These are phyloP conservation scores for Cadophora sp. DNA, from an alignment of 2,329 filamentous ascomycete genomes.

Conservation along the genomic window DNA sequence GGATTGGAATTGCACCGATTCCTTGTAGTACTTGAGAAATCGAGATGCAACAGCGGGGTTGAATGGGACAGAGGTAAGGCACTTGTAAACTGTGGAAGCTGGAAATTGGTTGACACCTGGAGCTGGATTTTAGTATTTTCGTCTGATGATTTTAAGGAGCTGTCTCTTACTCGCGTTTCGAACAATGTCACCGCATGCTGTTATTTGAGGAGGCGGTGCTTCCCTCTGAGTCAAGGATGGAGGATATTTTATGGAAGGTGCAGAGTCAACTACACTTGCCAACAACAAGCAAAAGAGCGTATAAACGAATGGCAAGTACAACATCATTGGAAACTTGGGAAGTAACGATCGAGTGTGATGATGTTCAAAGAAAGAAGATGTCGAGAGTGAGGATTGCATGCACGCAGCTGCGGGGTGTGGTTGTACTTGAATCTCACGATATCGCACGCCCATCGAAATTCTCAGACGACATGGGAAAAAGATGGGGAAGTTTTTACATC, in stretches of 20 bases:
- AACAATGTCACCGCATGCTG: conserved; percentile 34
- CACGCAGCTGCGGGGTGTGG: not conserved
- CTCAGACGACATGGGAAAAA: not conserved
- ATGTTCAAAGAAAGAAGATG: not conserved
- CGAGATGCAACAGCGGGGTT: conserved; percentile 51
- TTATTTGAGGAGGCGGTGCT: conserved; percentile 24
- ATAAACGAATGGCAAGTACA: not conserved
- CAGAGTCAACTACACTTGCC: not conserved
- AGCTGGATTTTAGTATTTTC: not conserved
- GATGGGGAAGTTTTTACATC: not conserved
- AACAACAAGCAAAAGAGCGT: conserved; percentile 9
- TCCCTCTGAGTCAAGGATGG: conserved; percentile 3
- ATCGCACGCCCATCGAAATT: no score
- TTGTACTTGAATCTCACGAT: no score
- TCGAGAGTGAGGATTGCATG: not conserved
- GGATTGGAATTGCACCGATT: conserved; percentile 47
- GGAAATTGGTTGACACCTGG: not conserved
- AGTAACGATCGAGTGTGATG: not conserved
- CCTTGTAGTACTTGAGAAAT: conserved; percentile 53
- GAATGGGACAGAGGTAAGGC: conserved; percentile 54
- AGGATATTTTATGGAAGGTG: not conserved
- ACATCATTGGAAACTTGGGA: conserved; percentile 6
- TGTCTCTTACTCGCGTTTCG: conserved; percentile 19
- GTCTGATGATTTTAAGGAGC: not conserved
- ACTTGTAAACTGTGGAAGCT: conserved; percentile 46